phyloP scores from a whole-genome alignment of 2,329 filamentous ascomycete genomes.

The Talaromyces sp. region DNA sequence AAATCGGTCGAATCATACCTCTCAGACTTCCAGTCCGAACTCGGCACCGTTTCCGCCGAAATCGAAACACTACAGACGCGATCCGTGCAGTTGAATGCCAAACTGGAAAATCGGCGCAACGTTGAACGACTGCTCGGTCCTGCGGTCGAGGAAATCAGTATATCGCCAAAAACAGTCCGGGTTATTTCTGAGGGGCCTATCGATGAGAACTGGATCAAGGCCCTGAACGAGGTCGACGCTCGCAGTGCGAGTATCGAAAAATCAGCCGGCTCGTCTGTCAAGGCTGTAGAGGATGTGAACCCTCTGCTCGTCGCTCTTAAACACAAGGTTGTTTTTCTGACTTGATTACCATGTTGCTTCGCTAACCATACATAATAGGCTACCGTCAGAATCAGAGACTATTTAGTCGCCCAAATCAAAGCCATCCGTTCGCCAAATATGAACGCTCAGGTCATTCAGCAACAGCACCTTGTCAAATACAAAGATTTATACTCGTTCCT shows the following conservation, averaged over 20 bases:
- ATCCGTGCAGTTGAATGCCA: conserved; percentile 75
- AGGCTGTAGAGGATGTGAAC: conserved; percentile 76
- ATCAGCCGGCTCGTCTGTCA: conserved; percentile 58
- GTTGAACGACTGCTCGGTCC: conserved; percentile 86
- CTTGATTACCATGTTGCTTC: conserved; percentile 8
- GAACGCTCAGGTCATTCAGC: conserved; percentile 94
- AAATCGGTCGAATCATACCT: conserved; percentile 90
- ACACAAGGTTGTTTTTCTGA: conserved; percentile 57
- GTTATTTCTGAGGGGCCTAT: conserved; percentile 85
- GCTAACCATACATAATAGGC: conserved; percentile 54
- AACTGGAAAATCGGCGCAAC: conserved; percentile 81
- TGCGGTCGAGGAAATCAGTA: conserved; percentile 83
- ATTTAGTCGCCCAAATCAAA: conserved; percentile 91
- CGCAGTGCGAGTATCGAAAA: conserved; percentile 68
- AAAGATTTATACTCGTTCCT: conserved; percentile 86
- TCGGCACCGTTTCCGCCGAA: conserved; percentile 86
- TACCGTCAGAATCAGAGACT: conserved; percentile 90
- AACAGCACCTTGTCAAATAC: conserved; percentile 82
- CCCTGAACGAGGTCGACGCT: conserved; percentile 77
- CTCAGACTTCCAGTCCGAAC: conserved; percentile 86
- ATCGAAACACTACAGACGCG: conserved; percentile 90
- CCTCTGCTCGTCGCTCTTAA: conserved; percentile 81
- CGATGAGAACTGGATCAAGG: conserved; percentile 82
- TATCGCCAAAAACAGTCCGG: conserved; percentile 76
- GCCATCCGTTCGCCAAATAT: conserved; percentile 90